phyloP scores from a whole-genome alignment of 768 basidiomycete species.

The Boletus eberwhitei region DNA sequence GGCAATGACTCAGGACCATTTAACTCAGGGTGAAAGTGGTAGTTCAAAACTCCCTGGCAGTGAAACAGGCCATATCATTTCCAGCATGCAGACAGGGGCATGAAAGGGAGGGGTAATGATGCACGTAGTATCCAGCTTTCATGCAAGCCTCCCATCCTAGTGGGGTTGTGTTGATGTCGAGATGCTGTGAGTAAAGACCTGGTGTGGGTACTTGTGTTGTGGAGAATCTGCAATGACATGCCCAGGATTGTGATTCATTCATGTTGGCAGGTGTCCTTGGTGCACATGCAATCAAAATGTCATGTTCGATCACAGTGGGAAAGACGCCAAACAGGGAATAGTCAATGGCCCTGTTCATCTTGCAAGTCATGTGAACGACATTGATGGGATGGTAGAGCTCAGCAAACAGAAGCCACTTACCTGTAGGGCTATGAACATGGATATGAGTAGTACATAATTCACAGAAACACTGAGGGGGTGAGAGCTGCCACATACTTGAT shows the following conservation, averaged over 20 bases:
- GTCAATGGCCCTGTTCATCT: slow-evolving; percentile 75
- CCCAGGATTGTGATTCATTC: slow-evolving; percentile 38
- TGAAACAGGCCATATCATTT: slow-evolving; percentile 16
- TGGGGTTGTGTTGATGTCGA: slow-evolving; percentile 63
- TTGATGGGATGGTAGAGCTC: background rate
- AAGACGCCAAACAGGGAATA: slow-evolving; percentile 82
- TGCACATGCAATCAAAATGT: slow-evolving; percentile 76
- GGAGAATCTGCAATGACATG: slow-evolving; percentile 62
- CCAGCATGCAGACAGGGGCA: background rate
- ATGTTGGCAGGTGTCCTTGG: slow-evolving; percentile 29
- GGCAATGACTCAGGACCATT: slow-evolving; percentile 33
- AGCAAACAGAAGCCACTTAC: slow-evolving; percentile 17
- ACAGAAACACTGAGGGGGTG: background rate
- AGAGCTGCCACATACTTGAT: slow-evolving; percentile 54
- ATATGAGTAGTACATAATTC: background rate
- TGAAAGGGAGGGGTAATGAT: slow-evolving; percentile 20
- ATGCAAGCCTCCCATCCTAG: slow-evolving; percentile 86
- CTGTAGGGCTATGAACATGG: slow-evolving; percentile 31
- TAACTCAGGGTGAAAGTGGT: slow-evolving; percentile 43
- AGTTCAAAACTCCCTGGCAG: slow-evolving; percentile 57
- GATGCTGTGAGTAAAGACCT: slow-evolving; percentile 68
- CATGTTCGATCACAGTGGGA: slow-evolving; percentile 79
- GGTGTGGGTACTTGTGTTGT: slow-evolving; percentile 54
- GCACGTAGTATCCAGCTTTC: slow-evolving; percentile 79
- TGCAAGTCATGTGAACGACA: slow-evolving; percentile 16